Evolutionary conservation across 2,329 filamentous ascomycete species (phyloP).

Genomic region (Talaromyces sp.): DNA sequence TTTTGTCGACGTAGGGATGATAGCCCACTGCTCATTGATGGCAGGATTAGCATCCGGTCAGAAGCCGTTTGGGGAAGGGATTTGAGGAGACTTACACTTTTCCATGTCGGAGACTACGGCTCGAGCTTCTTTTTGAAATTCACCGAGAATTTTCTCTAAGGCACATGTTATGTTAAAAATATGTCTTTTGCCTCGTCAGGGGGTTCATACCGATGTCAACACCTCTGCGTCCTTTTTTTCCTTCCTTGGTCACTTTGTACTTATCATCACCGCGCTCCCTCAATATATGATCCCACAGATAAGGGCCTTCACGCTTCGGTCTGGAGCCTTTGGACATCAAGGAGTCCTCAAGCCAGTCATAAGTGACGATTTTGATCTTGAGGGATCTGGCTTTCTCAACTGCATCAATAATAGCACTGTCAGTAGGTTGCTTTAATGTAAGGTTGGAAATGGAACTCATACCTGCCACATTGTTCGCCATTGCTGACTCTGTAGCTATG

Average conservation of each 20-base stretch:
- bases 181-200: neutral
- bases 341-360: constrained; percentile 51
- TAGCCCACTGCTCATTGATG: constrained; percentile 52
- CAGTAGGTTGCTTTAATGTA: neutral
- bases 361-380: constrained; percentile 45
- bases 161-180: neutral
- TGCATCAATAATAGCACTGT: constrained; percentile 24
- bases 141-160: constrained; percentile 19
- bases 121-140: constrained; percentile 24
- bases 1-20: constrained; percentile 63
- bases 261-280: constrained; percentile 33
- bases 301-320: constrained; percentile 37
- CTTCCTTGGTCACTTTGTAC: constrained; percentile 1
- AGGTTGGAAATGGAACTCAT: constrained; percentile 13
- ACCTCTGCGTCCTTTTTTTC: constrained; percentile 8
- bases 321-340: constrained; percentile 33
- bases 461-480: constrained; percentile 51
- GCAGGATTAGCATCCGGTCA: constrained; percentile 6
- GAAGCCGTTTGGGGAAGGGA: neutral
- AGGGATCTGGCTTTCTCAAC: constrained; percentile 43
- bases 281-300: constrained; percentile 41
- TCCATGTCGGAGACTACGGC: constrained; percentile 26
- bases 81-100: constrained; percentile 21
- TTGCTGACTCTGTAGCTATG: constrained; percentile 64
- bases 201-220: constrained; percentile 14